Evolutionary conservation across 2,329 filamentous ascomycete species (phyloP).

Genomic region (Pseudodiploospora longispora): DNA sequence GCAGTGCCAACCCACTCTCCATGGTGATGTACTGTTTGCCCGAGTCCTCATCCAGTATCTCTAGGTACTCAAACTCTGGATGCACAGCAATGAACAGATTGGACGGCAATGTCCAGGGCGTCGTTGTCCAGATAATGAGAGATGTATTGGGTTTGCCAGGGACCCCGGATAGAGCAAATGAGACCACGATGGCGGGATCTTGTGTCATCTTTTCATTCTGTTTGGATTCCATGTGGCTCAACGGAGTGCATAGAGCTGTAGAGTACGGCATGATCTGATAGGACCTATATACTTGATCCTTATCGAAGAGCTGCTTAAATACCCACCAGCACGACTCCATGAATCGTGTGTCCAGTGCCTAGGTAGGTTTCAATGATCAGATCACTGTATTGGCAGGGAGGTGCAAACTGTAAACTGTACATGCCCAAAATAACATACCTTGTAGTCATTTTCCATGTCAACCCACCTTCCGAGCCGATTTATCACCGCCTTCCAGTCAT

Average conservation of each 20-base stretch:
- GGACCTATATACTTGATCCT: conserved; percentile 62
- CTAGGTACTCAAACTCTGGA: conserved; percentile 71
- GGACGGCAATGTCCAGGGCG: conserved; percentile 73
- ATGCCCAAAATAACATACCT: conserved; percentile 31
- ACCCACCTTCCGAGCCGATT: conserved; percentile 67
- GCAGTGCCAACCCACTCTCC: conserved; percentile 56
- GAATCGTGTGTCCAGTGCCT: conserved; percentile 66
- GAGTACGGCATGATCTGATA: conserved; percentile 72
- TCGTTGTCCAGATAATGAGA: conserved; percentile 50
- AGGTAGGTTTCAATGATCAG: background rate
- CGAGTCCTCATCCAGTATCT: conserved; percentile 58
- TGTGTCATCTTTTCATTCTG: conserved; percentile 71
- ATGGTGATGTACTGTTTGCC: conserved; percentile 62
- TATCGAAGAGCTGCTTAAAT: conserved; percentile 66
- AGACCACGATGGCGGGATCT: conserved; percentile 64
- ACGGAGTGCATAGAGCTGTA: conserved; percentile 62
- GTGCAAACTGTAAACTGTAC: background rate
- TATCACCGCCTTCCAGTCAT: conserved; percentile 73
- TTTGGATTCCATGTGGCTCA: conserved; percentile 68
- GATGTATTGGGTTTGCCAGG: conserved; percentile 57
- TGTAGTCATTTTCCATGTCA: conserved; percentile 74
- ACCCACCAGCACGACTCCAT: conserved; percentile 79
- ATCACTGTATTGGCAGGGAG: background rate
- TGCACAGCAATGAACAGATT: conserved; percentile 64
- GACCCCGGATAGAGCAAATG: conserved; percentile 59